Evolutionary conservation across 2,329 filamentous ascomycete genomes (phyloP), one percentile per base, ranked within the genome.

Genomic region (Fusarium tupiense): DNA sequence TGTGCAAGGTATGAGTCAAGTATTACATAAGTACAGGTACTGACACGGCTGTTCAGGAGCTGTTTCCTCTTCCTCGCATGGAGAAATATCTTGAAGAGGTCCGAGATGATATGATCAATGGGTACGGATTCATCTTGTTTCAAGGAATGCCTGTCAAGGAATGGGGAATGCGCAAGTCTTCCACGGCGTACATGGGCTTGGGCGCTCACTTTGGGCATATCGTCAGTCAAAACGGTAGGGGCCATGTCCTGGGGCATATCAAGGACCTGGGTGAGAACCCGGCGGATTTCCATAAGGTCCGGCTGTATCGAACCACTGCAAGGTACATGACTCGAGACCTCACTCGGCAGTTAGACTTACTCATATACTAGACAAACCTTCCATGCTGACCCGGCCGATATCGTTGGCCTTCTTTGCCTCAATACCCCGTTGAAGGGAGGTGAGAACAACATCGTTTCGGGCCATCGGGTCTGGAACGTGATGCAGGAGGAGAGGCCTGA

Each of bases 41-140:
- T 62, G 12, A 69, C 8, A 35, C 2, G 6, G 5, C 5, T 46
- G 8, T 11, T 8, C 29, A 81, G 81, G 69, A 72, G 49, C 82
- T 82, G 76, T 86, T 86, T 72, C 78, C 80, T 6, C 82, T 86
- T 6, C 81, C 83, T 22, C 63, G 29, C 2, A 47, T 71, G 16
- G 59, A 26, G 75, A 67, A 19, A 78, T 84, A 20, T 64, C 81
- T 86, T 38, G 56, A 71, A 20, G 50, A 68, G 22, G 76, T 85
- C 7, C 83, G 84, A 29, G 70, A 80, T 12, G 82, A 85, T 67
- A 81, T 86, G 37, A 82, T 96, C 58, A 90, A 96, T 80, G 94
- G 94, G 72, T 95, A 95, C 78, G 94, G 94, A 19, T 97, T 97
- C 84, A 92, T 96, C 73, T 88, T 97, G n/a, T 96, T 96, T 86